Evolutionary conservation across 2,329 filamentous ascomycete species (phyloP).

Genomic region (Lasiodiplodia citricola): DNA sequence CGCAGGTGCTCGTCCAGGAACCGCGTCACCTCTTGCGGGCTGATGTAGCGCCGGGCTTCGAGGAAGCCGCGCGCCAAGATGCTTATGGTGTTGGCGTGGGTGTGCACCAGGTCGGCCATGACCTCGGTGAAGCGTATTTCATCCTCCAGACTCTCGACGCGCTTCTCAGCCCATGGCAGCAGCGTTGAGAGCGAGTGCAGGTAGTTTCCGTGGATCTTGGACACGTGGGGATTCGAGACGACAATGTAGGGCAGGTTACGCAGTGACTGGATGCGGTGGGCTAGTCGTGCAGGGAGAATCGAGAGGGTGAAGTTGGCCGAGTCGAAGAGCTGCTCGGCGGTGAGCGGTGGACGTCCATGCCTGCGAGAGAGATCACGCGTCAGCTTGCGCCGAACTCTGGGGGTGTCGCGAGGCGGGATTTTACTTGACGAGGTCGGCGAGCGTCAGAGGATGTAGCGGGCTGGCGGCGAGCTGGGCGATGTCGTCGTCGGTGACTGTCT

Average conservation of each 20-base stretch:
- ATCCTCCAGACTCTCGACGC: slow-evolving; percentile 79
- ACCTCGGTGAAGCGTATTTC: slow-evolving; percentile 91
- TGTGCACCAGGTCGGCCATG: slow-evolving; percentile 92
- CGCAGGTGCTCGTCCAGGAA: slow-evolving; percentile 95
- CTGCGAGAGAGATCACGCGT: slow-evolving; percentile 41
- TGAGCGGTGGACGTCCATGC: slow-evolving; percentile 83
- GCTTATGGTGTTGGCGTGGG: slow-evolving; percentile 92
- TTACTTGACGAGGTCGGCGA: slow-evolving; percentile 88
- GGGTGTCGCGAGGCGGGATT: slow-evolving; percentile 30
- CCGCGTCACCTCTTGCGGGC: slow-evolving; percentile 77
- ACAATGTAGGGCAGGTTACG: slow-evolving; percentile 97
- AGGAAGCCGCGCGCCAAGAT: slow-evolving; percentile 90
- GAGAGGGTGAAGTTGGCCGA: slow-evolving; percentile 96
- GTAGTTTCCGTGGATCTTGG: slow-evolving; percentile 95
- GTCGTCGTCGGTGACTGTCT: slow-evolving; percentile 68
- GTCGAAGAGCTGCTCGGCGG: slow-evolving; percentile 76
- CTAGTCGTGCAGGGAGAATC: slow-evolving; percentile 88
- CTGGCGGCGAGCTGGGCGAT: slow-evolving; percentile 78
- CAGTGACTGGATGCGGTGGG: slow-evolving; percentile 90
- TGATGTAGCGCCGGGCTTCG: slow-evolving; percentile 91
- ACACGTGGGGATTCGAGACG: slow-evolving; percentile 95
- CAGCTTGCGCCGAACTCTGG: not conserved
- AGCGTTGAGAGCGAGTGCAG: slow-evolving; percentile 89
- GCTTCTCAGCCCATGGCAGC: slow-evolving; percentile 77
- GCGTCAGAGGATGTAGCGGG: slow-evolving; percentile 78